Evolutionary conservation across 768 basidiomycete species (phyloP).

Genomic region (Lactarius sp.): DNA sequence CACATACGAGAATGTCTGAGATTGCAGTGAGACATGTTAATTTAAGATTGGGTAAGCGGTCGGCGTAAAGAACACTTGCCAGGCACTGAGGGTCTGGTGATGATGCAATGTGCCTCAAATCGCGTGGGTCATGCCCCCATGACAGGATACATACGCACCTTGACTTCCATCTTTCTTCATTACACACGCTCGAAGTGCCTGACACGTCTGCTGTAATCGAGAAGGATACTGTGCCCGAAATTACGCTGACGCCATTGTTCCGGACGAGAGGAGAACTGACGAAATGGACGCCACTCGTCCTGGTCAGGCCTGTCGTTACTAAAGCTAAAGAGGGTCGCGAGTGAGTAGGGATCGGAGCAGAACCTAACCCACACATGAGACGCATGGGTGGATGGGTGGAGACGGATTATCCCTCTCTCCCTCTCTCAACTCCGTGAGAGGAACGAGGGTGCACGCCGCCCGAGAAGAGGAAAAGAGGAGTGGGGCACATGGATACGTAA

Average conservation of each 20-base stretch:
- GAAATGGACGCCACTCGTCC: constrained; percentile 1
- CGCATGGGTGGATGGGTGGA: background rate
- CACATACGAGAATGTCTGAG: background rate
- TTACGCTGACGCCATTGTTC: background rate
- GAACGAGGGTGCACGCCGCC: background rate
- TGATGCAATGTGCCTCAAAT: constrained; percentile 12
- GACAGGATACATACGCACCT: constrained; percentile 1
- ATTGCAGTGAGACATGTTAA: background rate
- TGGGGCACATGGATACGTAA: too few relatives aligned
- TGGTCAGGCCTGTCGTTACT: background rate
- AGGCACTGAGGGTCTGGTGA: constrained; percentile 13
- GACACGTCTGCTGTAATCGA: background rate
- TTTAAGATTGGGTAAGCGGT: background rate
- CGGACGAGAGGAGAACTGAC: background rate
- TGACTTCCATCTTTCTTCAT: background rate
- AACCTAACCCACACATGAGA: background rate
- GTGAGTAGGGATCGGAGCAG: background rate
- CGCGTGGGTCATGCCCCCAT: background rate
- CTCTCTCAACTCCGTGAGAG: background rate
- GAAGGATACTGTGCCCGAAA: background rate
- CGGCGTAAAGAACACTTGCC: background rate
- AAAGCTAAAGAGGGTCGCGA: background rate
- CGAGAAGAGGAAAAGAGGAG: background rate
- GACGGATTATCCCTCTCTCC: background rate
- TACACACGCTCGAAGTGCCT: constrained; percentile 1